Base-by-base conservation (phyloP, 805 yeast species). In the Tetrapisispora taiwanensis region DNA sequence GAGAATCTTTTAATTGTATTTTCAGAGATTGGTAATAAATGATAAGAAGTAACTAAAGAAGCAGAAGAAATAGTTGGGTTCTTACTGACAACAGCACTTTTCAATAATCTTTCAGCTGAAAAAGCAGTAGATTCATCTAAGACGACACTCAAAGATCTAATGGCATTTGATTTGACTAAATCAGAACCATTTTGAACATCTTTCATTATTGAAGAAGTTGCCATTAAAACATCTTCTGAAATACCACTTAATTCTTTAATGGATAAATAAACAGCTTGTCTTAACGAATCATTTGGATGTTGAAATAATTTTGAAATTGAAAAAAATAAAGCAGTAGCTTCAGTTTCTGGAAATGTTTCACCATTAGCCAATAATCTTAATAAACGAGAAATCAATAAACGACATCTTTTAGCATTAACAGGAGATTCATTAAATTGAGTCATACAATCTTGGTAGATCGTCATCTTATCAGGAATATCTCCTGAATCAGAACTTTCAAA, bases 151-250 rank as follows among this genome's bases (percentile, higher is more conserved):
- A 92, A 74, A 0, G 97, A 84, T 64, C 98, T 79, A 50, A 92
- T 83, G 20, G 98, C 97, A 61, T 92, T 84, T 45, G 98, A 96
- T 60, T 88, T 87, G 67, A 83, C 88, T 49, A 87, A 70, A 51
- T 78, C 70, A 47, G 86, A 94, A 46, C 90, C 90, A 52, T 80
- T 81, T 68, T 94, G 97, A 44, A 92, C 86, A 68, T 92, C 98
- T 68, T 89, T 89, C 97, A 92, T 92, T 60, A 92, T 89, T 24
- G 95, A 88, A 2, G 96, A 86, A 24, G 98, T 92, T 24, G 90
- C 97, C 97, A 92, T 92, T 65, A 92, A 75, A 46, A 88, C 87
- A 65, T 92, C 97, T 53, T 86, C 85, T 18, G 96, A 86, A 50
- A 83, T 76, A 17, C 81, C 67, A 41, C 90, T 77, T 50, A 92